Conservation (phyloP, 129 eudicot species). For the Tagetes erecta region DNA sequence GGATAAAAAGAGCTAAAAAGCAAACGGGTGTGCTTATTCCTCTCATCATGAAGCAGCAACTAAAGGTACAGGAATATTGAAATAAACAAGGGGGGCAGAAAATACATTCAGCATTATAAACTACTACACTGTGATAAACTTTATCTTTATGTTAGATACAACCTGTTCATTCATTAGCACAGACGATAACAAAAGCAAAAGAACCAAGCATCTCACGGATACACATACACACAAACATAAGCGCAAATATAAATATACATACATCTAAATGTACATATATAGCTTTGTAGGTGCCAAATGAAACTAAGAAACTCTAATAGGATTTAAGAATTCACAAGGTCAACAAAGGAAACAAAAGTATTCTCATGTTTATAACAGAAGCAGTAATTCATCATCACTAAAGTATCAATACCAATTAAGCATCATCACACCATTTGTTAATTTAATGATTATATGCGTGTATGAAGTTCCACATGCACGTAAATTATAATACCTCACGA, state of each 20-base stretch:
- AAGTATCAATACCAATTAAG: neutral
- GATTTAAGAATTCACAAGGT: conserved; percentile 4
- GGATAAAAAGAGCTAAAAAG: neutral
- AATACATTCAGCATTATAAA: neutral
- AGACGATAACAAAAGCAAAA: neutral
- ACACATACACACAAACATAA: neutral
- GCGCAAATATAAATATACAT: neutral
- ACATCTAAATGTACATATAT: neutral
- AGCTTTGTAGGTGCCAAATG: neutral
- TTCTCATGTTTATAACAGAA: conserved; percentile 2
- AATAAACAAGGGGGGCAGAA: neutral
- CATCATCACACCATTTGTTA: neutral
- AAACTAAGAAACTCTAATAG: neutral
- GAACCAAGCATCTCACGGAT: neutral
- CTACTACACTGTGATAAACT: neutral
- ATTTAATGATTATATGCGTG: neutral
- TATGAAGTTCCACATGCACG: neutral
- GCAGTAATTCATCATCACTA: neutral
- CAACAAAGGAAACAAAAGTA: conserved; percentile 1
- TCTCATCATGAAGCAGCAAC: conserved; percentile 20
- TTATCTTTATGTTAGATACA: conserved; percentile 12
- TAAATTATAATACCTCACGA: conserved; percentile 59
- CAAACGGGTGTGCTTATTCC: neutral
- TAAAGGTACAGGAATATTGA: conserved; percentile 5
- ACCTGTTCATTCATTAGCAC: conserved; percentile 23